Evolutionary conservation across 2,329 filamentous ascomycete species (phyloP), one percentile per base, ranked within the genome.

Genomic region (Fusarium decemcellulare): DNA sequence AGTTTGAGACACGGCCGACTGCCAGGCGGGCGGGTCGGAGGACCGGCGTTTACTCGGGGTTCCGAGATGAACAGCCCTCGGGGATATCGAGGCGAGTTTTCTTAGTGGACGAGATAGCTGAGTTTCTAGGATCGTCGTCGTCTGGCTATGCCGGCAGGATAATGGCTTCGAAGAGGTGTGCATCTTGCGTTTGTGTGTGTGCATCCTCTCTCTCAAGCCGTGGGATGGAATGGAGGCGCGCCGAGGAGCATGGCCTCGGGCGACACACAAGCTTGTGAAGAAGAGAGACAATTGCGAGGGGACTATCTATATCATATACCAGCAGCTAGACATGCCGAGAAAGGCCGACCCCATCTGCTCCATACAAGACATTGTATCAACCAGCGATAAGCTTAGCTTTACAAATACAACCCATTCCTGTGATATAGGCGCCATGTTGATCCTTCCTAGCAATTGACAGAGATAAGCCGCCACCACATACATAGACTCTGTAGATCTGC

Each of bases 11-110:
- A 16, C 9, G 42, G 23, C 42, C 8, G 42, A 44, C 32, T 48
- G 32, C 34, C 30, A 16, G 30, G 30, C 18, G 51, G 51, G 51
- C 34, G 52, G 42, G 53, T 36, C 34, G 37, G 40, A 34, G 30
- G 18, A 34, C 29, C 62, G 63, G 67, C 36, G 63, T 60, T 70
- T 43, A 29, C 51, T 70, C 67, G 67, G 67, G 55, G 29, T 63
- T 69, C 67, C 67, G 58, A 70, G 40, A 44, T 36, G 39, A 42
- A 23, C 46, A 30, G 27, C n/a, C 34, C 16, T 63, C 65, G 67
- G 67, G 37, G 59, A 63, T 70, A 67, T 69, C 44, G 34, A 70
- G 66, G 61, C 10, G 36, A 50, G 18, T 23, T 34, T 42, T 15
- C 40, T 30, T 16, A 36, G 8, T 54, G 37, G 51, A 42, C 39